phyloP scores from a whole-genome alignment of 2,329 filamentous ascomycete genomes.

The Nannizziopsis arthrosporioides region DNA sequence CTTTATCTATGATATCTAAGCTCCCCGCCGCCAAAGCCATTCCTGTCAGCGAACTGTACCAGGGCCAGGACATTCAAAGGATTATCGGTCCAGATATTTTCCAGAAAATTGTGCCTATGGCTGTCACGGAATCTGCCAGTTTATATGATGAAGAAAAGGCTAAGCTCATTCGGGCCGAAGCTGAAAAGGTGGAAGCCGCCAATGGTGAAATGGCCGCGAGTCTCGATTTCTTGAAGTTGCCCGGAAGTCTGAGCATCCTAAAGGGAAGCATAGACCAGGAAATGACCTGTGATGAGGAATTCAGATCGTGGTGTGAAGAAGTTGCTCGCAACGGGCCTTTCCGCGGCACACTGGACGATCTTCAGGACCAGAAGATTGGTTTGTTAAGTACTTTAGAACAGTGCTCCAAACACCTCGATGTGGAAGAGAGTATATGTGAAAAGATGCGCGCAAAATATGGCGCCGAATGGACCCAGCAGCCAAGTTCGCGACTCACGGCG shows the following conservation, averaged over 20 bases:
- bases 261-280: conserved; percentile 91
- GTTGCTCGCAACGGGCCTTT: conserved; percentile 78
- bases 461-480: conserved; percentile 91
- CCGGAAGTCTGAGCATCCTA: conserved; percentile 75
- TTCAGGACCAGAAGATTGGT: conserved; percentile 65
- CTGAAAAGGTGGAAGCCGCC: conserved; percentile 81
- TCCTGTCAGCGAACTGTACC: conserved; percentile 89
- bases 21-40: conserved; percentile 93
- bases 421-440: conserved; percentile 95
- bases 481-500: conserved; percentile 76
- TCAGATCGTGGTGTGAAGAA: conserved; percentile 86
- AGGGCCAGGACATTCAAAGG: conserved; percentile 89
- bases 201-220: conserved; percentile 95
- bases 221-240: conserved; percentile 82
- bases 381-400: conserved; percentile 63
- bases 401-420: conserved; percentile 78
- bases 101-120: conserved; percentile 88
- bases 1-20: conserved; percentile 70
- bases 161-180: conserved; percentile 84
- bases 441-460: conserved; percentile 99
- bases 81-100: conserved; percentile 97
- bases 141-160: conserved; percentile 98
- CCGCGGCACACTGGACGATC: conserved; percentile 60
- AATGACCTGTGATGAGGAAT: conserved; percentile 77
- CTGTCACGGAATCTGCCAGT: conserved; percentile 91